A percentile compares a stretch with the other conserved stretches of the same genome.
Evolutionary conservation across 805 yeast species (phyloP).

Genomic region (Wickerhamiella sergipiensis): DNA sequence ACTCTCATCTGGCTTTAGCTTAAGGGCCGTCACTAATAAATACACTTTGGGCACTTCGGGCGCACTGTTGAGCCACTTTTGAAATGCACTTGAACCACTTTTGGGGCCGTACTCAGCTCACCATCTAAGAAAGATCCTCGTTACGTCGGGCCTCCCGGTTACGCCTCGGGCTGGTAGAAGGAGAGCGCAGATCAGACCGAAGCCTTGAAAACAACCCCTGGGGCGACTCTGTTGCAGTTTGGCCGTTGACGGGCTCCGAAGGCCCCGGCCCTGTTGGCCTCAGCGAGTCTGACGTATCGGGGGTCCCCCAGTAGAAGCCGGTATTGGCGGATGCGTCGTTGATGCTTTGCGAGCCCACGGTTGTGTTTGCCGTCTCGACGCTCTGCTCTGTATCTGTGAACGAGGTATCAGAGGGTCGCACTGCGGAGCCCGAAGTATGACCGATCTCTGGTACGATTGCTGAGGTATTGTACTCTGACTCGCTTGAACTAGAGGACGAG

Average conservation of each 20-base stretch:
- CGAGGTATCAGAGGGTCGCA: background rate
- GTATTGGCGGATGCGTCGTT: background rate
- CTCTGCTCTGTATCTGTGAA: background rate
- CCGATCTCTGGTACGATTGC: background rate
- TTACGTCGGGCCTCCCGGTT: no score
- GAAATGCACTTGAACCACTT: no score
- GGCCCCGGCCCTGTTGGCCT: background rate
- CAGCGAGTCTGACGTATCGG: background rate
- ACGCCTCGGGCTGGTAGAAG: background rate
- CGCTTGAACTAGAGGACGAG: background rate
- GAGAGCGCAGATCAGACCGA: background rate
- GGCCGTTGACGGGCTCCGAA: background rate
- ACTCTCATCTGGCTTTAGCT: no score
- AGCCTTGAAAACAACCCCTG: background rate
- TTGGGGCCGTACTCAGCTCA: no score
- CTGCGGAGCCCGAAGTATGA: background rate
- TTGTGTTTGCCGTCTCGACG: background rate
- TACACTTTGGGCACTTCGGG: no score
- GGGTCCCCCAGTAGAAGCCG: background rate
- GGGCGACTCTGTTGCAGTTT: background rate
- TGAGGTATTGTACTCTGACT: background rate
- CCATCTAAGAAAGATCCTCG: no score
- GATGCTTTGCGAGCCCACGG: background rate
- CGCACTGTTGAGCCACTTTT: no score
- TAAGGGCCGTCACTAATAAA: no score